These are phyloP conservation scores for Pythium coloratum DNA, from an alignment of 352 stramenopile genomes.

Conservation along the genomic window DNA sequence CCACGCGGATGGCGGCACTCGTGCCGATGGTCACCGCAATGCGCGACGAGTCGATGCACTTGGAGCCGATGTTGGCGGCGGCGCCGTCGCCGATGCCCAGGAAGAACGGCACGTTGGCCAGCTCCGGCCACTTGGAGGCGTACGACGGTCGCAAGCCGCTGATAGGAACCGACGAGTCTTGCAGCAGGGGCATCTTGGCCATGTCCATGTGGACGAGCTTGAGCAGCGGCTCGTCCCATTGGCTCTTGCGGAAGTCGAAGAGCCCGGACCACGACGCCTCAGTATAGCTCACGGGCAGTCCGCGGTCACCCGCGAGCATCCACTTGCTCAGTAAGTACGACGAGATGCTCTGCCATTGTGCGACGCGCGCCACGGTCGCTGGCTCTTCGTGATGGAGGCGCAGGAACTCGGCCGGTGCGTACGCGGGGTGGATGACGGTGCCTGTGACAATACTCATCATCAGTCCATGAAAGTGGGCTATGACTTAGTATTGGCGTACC, in stretches of 20 bases:
- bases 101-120: conserved; percentile 72
- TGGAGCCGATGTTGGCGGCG: conserved; percentile 94
- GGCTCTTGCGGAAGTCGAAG: conserved; percentile 83
- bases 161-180: conserved; percentile 69
- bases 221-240: conserved; percentile 86
- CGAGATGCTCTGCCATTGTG: conserved; percentile 90
- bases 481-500: conserved; percentile 23
- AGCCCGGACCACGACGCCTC: conserved; percentile 96
- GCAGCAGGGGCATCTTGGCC: conserved; percentile 67
- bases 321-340: conserved; percentile 89
- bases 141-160: conserved; percentile 51
- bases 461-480: neutral
- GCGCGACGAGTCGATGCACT: conserved; percentile 82
- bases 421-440: conserved; percentile 86
- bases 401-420: conserved; percentile 88
- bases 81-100: conserved; percentile 92
- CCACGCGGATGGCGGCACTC: conserved; percentile 91
- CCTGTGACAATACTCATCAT: conserved; percentile 26
- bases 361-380: conserved; percentile 43
- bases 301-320: conserved; percentile 33
- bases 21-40: conserved; percentile 95
- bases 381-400: conserved; percentile 71
- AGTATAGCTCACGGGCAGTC: conserved; percentile 89
- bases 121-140: conserved; percentile 74
- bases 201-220: conserved; percentile 70